Base-by-base conservation (phyloP, 2,329 filamentous ascomycete genomes). In the Hymenoscyphus repandus region DNA sequence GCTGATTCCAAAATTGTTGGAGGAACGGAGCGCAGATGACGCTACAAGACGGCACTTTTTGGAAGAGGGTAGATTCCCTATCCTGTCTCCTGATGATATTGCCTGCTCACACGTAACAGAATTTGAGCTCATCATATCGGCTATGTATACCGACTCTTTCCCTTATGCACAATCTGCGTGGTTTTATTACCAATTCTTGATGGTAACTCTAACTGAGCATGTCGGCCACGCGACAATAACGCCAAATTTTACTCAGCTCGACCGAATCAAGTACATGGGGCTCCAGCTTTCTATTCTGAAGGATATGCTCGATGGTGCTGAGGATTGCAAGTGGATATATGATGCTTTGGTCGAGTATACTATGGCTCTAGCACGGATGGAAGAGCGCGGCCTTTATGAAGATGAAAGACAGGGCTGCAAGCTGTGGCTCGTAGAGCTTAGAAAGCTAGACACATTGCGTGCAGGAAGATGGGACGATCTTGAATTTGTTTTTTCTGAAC, bases 81-180 rank as follows among this genome's bases (percentile, higher is more conserved):
- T 22, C 6, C 17, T 15, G 2, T 15, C 31, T 15, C 34, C 12
- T 18, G 5, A 15, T n/a, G 45, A 33, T 32, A 30, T 18, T 32
- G 15, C 22, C 4, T 49, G 44, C 55, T 64, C 45, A 64, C 38
- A 33, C 51, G 4, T n/a, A 6, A 32, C 34, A 79, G 93, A 99
- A 70, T 75, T 97, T 45, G 75, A 79, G 22, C 72, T 88, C 39
- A 84, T 96, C 22, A 83, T 86, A 49, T 79, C 85, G 50, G 91
- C 87, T 0, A 75, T 97, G 44, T 68, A 62, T 45, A 66, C 64
- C 2, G 66, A 93, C 53, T 88, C 89, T 34, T 91, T 95, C 51
- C 90, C 92, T 0, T 90, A 95, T 60, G 92, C 97, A 65, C 92
- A 97, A 66, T 96, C 90, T 15, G 76, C 96, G 5, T 99, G 93